Conservation (phyloP, 768 basidiomycete species). For the Trametes meyenii region DNA sequence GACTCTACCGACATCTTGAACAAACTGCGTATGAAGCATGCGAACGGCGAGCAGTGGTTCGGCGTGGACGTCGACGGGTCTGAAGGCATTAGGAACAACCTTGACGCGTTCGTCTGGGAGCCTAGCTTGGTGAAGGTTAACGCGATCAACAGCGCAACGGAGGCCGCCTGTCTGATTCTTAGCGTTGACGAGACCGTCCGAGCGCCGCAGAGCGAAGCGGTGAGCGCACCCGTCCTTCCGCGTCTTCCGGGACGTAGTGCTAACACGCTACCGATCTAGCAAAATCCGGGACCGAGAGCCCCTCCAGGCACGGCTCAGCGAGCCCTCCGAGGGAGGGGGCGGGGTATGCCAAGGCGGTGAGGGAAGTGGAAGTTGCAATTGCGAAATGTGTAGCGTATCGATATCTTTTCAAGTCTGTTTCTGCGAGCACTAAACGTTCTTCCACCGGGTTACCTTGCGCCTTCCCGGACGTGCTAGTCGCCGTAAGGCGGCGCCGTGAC, state of each 20-base stretch:
- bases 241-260: not conserved
- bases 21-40: constrained; percentile 96
- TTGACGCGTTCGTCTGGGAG: constrained; percentile 99
- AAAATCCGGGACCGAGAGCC: constrained; percentile 82
- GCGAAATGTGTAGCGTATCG: constrained; percentile 26
- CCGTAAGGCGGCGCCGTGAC: constrained; percentile 28
- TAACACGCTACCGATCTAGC: constrained; percentile 42
- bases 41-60: constrained; percentile 83
- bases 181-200: constrained; percentile 97
- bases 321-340: constrained; percentile 83
- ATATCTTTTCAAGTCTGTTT: constrained; percentile 11
- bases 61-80: constrained; percentile 93
- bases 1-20: constrained; percentile 98
- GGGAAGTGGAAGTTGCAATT: constrained; percentile 25
- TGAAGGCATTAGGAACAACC: constrained; percentile 91
- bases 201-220: constrained; percentile 92
- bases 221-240: constrained; percentile 44
- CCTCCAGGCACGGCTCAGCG: constrained; percentile 91
- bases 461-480: not conserved
- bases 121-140: constrained; percentile 94
- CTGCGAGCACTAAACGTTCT: constrained; percentile 2
- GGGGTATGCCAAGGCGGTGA: constrained; percentile 78
- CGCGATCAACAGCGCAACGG: constrained; percentile 92
- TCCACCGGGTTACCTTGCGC: not conserved
- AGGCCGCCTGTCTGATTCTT: constrained; percentile 94